Base-by-base conservation (phyloP, 2,329 filamentous ascomycete genomes). In the Cercospora sp. region DNA sequence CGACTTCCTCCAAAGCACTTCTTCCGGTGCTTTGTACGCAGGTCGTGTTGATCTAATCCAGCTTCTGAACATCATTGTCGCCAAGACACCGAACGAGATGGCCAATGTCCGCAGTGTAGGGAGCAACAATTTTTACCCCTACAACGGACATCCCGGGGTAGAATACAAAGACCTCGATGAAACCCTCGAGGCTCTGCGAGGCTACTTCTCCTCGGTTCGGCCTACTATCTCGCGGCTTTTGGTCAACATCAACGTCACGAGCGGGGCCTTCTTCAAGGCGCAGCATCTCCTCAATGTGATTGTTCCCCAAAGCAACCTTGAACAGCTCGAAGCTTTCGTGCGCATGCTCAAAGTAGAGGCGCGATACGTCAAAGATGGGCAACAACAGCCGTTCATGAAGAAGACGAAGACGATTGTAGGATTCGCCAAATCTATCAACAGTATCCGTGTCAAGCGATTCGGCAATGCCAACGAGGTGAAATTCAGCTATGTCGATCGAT, bases 221-320 rank as follows among this genome's bases (percentile, higher is more conserved):
- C 83, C 86, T 1, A 84, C 86, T 2, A 85, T 86, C 13, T 83
- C 82, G 45, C 82, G 87, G 3, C 79, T 90, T 4, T 74, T 90
- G 0, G 76, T 90, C 12, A 90, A 91, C 66, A 80, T 90, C 3
- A 89, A 90, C 67, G 87, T 90, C 28, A 86, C 86, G 8, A 85
- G 85, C 55, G 82, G 83, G 2, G 86, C 87, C 0, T 89, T 88
- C 73, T 88, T 87, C 76, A 81, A 85, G 70, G 72, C 81, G 1
- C 32, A 71, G 16, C 68, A 68, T 1, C 67, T 79, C 1, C 64
- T 72, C 3, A 37, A 71, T 0, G 66, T 85, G 0, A 81, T 85
- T 10, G 55, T 74, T 72, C 55, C 59, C 8, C 30, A 45, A 2
- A 18, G 13, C 21, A 32, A n/a, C 7, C 3, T 68, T 57, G 62